Percentiles rank a stretch among this genome's conserved stretches.
phyloP scores from a whole-genome alignment of 1,139 yeast genomes.

The Suhomyces anneliseae region DNA sequence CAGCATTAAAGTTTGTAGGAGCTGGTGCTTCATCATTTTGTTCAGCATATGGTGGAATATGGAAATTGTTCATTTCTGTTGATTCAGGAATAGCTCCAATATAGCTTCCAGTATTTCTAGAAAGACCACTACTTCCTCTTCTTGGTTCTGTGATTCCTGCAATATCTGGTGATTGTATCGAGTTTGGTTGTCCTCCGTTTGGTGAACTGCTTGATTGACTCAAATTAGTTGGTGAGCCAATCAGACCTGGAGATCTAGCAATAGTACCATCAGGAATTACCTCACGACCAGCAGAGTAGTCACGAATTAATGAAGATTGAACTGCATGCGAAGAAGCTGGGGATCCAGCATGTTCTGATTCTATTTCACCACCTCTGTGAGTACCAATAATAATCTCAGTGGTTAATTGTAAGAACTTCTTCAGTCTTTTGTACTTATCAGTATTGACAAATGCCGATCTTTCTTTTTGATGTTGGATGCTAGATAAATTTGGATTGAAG shows the following conservation, averaged over 20 bases:
- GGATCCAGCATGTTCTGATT: neutral
- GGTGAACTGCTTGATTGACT: slow-evolving; percentile 5
- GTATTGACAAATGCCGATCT: slow-evolving; percentile 65
- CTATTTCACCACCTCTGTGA: slow-evolving; percentile 33
- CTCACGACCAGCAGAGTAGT: neutral
- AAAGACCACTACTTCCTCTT: neutral
- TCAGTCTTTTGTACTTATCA: slow-evolving; percentile 69
- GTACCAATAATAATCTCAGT: slow-evolving; percentile 83
- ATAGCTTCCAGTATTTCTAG: neutral
- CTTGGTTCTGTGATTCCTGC: neutral
- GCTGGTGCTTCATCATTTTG: slow-evolving; percentile 1
- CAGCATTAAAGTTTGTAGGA: slow-evolving; percentile 8
- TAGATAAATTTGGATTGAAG: slow-evolving; percentile 15
- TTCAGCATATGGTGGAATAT: slow-evolving; percentile 18
- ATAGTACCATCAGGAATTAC: neutral
- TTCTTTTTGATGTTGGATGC: slow-evolving; percentile 30
- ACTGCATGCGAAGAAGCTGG: neutral
- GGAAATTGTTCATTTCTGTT: slow-evolving; percentile 11
- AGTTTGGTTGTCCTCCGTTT: neutral
- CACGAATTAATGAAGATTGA: neutral
- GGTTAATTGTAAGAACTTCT: slow-evolving; percentile 75
- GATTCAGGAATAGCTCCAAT: slow-evolving; percentile 16
- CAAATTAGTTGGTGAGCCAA: slow-evolving; percentile 4
- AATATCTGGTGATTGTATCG: neutral
- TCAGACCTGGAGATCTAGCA: slow-evolving; percentile 5